phyloP scores from a whole-genome alignment of 768 basidiomycete genomes.

The Gyrodon lividus region DNA sequence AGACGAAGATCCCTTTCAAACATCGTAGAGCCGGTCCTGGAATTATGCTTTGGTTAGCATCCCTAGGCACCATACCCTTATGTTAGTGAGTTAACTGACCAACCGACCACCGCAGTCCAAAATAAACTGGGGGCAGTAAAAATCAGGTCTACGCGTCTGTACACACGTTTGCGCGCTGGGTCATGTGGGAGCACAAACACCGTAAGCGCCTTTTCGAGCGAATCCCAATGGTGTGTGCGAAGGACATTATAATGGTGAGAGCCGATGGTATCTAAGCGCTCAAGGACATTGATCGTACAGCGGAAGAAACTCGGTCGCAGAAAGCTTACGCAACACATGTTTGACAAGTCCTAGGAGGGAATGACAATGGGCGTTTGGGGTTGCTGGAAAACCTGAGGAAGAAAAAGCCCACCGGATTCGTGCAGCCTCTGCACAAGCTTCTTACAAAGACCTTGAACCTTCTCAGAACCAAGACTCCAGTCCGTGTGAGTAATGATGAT shows the following conservation, averaged over 20 bases:
- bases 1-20: conserved; percentile 83
- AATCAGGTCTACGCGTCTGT: conserved; percentile 82
- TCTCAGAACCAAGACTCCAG: conserved; percentile 37
- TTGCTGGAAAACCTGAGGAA: neutral
- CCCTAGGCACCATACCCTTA: neutral
- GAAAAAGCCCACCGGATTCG: conserved; percentile 46
- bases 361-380: neutral
- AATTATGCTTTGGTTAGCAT: neutral
- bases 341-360: conserved; percentile 60
- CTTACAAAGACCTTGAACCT: conserved; percentile 62
- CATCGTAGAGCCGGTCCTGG: conserved; percentile 85
- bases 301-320: neutral
- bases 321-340: conserved; percentile 73
- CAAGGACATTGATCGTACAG: neutral
- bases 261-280: conserved; percentile 51
- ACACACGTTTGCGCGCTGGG: conserved; percentile 36
- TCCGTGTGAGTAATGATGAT: conserved; percentile 81
- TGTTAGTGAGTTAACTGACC: conserved; percentile 42
- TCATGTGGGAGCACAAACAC: conserved; percentile 65
- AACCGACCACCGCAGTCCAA: conserved; percentile 88
- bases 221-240: conserved; percentile 66
- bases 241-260: conserved; percentile 57
- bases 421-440: conserved; percentile 58
- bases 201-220: conserved; percentile 81
- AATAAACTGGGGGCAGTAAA: conserved; percentile 75